Evolutionary conservation across 2,329 filamentous ascomycete genomes (phyloP), one percentile per base, ranked within the genome.

Genomic region (Arthrobotrys megalospora): DNA sequence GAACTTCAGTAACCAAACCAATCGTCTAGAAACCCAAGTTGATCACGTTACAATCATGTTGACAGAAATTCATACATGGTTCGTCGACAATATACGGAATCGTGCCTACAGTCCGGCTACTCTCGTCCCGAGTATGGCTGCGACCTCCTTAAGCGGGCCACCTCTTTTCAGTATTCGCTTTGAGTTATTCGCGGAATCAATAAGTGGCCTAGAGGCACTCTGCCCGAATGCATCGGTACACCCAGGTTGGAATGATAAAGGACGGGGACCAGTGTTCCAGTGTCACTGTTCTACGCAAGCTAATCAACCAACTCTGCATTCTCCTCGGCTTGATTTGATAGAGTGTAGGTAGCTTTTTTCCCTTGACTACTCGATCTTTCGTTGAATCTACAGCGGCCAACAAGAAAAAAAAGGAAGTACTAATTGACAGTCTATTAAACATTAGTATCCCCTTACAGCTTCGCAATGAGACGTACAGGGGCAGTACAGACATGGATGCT

Each of bases 41-140:
- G 50, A 34, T 7, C 36, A 50, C 6, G 36, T 45, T 1, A 34
- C 48, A 11, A 24, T 55, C 24, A 67, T 67, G 64, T 32, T 67
- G 21, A 67, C 64, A 8, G 64, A 67, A 16, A 67, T 67, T 34
- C 64, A 67, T 45, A 55, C 64, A 6, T 67, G 64, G 64, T 58
- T 55, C 6, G 48, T 47, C 7, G 48, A 53, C 21, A 67, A 67
- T 48, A 50, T 62, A 43, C 48, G 43, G 24, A 32, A 69, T 41
- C 36, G 24, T 28, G 24, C 24, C 24, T 28, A 28, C 5, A 28
- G 24, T 5, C 24, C 24, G 24, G 24, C 24, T 5, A 28, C 24
- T 28, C 24, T 28, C 24, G 24, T 28, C 24, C 24, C 2, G 24
- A 28, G 24, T 5, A 28, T 28, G 24, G 34, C 21, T 21, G 11